Conservation (phyloP, 768 basidiomycete species). For the Calocybe indica region DNA sequence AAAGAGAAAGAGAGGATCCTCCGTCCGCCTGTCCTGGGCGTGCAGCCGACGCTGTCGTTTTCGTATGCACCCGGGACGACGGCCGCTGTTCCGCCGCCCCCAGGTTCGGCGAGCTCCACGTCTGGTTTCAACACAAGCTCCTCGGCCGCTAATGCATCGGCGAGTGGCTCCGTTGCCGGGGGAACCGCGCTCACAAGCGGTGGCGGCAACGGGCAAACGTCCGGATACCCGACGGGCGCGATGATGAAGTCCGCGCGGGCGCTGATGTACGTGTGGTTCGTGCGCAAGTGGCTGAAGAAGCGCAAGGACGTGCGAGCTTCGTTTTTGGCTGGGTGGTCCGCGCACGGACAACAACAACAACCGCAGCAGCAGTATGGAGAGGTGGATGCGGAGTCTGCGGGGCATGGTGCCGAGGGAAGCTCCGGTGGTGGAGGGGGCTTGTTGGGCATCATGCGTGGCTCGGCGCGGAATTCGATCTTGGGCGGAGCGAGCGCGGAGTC, state of each 20-base stretch:
- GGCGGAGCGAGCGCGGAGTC: neutral
- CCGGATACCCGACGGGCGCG: neutral
- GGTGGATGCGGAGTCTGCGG: constrained; percentile 15
- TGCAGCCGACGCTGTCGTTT: constrained; percentile 60
- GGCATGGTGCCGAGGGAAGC: no score
- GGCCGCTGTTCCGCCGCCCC: constrained; percentile 9
- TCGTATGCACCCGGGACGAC: constrained; percentile 21
- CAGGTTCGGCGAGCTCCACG: neutral
- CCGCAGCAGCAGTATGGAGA: constrained; percentile 1
- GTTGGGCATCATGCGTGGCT: constrained; percentile 23
- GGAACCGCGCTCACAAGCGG: neutral
- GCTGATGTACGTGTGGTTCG: constrained; percentile 70
- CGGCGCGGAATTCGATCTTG: constrained; percentile 3
- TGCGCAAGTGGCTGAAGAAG: constrained; percentile 70
- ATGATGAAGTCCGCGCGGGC: constrained; percentile 23
- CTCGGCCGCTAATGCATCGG: no score
- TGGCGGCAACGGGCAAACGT: neutral
- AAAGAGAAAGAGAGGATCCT: constrained; percentile 10
- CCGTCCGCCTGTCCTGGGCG: constrained; percentile 50
- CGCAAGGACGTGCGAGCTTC: constrained; percentile 11
- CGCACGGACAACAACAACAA: no score
- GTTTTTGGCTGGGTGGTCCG: no score
- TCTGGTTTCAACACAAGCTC: neutral
- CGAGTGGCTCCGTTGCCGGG: no score
- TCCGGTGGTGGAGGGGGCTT: constrained; percentile 25